Evolutionary conservation across 495 filamentous ascomycete species (phyloP).

Genomic region (Thermochaetoides thermophila): DNA sequence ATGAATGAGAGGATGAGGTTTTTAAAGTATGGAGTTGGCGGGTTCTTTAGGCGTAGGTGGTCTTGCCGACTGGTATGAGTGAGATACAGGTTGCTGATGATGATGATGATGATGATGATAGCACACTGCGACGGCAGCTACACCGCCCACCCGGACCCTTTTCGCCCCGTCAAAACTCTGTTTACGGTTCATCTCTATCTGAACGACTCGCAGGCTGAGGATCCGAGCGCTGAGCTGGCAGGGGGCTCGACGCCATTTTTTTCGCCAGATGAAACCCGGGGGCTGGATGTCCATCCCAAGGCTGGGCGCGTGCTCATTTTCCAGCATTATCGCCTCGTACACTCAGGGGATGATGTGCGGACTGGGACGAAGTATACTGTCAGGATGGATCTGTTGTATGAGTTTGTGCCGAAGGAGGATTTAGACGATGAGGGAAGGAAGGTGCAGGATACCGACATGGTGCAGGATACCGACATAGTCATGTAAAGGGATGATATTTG

Average conservation of each 20-base stretch:
- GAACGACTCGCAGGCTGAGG: constrained; percentile 36
- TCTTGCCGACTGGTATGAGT: too few relatives aligned
- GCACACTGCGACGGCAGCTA: constrained; percentile 66
- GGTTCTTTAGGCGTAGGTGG: constrained; percentile 55
- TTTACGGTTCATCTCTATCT: constrained; percentile 80
- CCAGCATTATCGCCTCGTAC: constrained; percentile 53
- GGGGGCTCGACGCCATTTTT: constrained; percentile 56
- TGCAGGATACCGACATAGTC: too few relatives aligned
- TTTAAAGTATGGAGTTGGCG: constrained; percentile 57
- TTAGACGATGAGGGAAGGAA: neutral
- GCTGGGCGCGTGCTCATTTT: constrained; percentile 62
- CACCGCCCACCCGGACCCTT: constrained; percentile 34
- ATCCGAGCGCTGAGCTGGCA: constrained; percentile 23
- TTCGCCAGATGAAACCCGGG: constrained; percentile 28
- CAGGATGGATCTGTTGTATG: constrained; percentile 66
- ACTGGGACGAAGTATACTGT: constrained; percentile 64
- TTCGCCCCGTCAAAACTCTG: constrained; percentile 39
- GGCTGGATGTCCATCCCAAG: constrained; percentile 52
- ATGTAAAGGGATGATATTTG: too few relatives aligned
- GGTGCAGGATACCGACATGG: neutral
- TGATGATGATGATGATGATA: too few relatives aligned
- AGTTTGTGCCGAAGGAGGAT: constrained; percentile 10
- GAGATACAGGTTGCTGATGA: too few relatives aligned
- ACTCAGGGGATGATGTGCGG: constrained; percentile 60
- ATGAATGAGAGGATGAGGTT: constrained; percentile 73